Evolutionary conservation across 148 eudicot species (phyloP).

Genomic region (Rheum nobile): DNA sequence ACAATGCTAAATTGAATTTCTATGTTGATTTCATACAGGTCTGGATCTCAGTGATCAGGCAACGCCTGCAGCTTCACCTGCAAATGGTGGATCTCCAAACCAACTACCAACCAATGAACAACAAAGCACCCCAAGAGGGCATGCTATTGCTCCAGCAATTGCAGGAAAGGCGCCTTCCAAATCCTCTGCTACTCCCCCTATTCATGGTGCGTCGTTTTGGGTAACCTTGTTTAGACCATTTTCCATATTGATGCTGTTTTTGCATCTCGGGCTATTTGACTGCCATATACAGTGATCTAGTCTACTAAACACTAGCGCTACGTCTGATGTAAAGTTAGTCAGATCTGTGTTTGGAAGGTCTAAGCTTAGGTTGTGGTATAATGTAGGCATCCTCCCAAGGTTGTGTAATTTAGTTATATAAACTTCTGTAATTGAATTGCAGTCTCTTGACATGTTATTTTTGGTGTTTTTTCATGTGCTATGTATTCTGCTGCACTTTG

Average conservation of each 20-base stretch:
- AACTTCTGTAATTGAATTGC: not conserved
- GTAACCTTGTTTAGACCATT: slow-evolving; percentile 14
- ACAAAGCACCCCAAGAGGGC: slow-evolving; percentile 42
- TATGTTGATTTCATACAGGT: slow-evolving; percentile 28
- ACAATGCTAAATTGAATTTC: not conserved
- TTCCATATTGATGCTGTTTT: slow-evolving; percentile 20
- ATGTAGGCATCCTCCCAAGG: not conserved
- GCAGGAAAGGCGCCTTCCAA: slow-evolving; percentile 68
- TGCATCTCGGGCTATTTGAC: slow-evolving; percentile 12
- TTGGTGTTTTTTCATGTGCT: not conserved
- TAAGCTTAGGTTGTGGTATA: not conserved
- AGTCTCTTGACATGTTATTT: not conserved
- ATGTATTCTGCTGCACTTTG: not conserved
- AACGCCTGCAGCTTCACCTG: slow-evolving; percentile 28
- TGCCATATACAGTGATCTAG: not conserved
- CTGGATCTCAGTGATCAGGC: slow-evolving; percentile 31
- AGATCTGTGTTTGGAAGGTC: not conserved
- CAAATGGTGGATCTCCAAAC: slow-evolving; percentile 28
- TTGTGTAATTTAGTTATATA: not conserved
- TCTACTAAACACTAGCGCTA: not conserved
- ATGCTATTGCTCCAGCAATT: slow-evolving; percentile 67
- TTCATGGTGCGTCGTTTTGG: slow-evolving; percentile 10
- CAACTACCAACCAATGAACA: slow-evolving; percentile 60
- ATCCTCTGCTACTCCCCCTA: slow-evolving; percentile 27
- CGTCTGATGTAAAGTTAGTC: not conserved